Evolutionary conservation across 352 stramenopile genomes (phyloP), one percentile per base, ranked within the genome.

Genomic region (Phytophthora ramorum): DNA sequence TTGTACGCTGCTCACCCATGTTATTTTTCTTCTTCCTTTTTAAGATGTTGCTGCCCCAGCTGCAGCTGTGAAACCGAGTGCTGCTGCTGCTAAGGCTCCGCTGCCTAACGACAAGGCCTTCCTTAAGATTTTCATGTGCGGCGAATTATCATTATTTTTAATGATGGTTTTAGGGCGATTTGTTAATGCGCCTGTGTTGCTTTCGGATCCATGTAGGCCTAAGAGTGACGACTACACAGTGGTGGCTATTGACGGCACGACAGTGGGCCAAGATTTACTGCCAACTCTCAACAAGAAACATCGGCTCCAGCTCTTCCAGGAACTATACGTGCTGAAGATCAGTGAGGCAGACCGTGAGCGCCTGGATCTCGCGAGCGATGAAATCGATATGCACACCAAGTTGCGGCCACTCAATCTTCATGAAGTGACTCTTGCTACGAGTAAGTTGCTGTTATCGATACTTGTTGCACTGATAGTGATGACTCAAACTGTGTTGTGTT

Each of bases 161-260:
- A 16, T 24, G 48, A 6, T 51, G 12, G 7, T 24, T 16, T 28
- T 10, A 20, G 17, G 6, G 24, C n/a, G 3, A 22, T 28, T 26
- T 51, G 48, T 50, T 59, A n/a, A 72, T 37, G 45, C 45, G 5
- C 48, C 9, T 45, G 12, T 63, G 26, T n/a, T 24, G 20, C 37
- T 41, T 30, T 28, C 6, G 24, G 16, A 14, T 50, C 13, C 16
- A 19, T 35, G n/a, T 24, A 96, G 88, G 83, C 89, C 89, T 0
- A 96, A 93, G 75, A 93, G 85, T 51, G 87, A 96, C 41, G 87
- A 96, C 73, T 95, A 96, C 77, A 94, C 89, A 5, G 89, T 96
- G 38, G 87, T 95, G 19, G 83, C 89, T 2, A 90, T 96, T 63
- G 87, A 95, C 44, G 73, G 75, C 65, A 92, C 63, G 3, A 96